Evolutionary conservation across 2,329 filamentous ascomycete genomes (phyloP).

Genomic region (Nectriaceae sp.): DNA sequence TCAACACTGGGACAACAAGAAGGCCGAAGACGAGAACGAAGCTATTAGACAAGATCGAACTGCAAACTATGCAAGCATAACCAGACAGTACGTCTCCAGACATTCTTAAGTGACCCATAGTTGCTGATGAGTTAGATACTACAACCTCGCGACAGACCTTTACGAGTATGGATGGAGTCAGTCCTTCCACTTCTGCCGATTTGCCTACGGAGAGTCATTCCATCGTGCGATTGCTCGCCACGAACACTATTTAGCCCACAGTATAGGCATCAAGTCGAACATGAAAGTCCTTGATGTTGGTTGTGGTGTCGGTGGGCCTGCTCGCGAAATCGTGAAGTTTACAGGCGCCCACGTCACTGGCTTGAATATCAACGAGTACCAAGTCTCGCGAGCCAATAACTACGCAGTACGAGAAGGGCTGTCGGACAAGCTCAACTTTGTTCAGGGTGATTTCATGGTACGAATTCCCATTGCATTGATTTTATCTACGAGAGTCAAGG

Average conservation of each 20-base stretch:
- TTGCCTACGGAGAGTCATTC: constrained; percentile 81
- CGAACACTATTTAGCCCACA: constrained; percentile 90
- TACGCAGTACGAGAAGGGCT: constrained; percentile 82
- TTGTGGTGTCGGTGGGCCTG: constrained; percentile 92
- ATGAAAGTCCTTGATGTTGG: constrained; percentile 94
- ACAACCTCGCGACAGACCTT: constrained; percentile 87
- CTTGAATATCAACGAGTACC: constrained; percentile 97
- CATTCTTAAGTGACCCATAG: neutral
- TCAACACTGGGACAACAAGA: constrained; percentile 88
- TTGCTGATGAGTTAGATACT: constrained; percentile 61
- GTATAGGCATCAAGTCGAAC: constrained; percentile 76
- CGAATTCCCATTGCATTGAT: constrained; percentile 11
- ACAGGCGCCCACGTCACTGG: constrained; percentile 82
- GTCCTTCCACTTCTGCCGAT: constrained; percentile 95
- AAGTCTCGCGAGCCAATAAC: constrained; percentile 81
- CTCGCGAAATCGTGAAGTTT: constrained; percentile 91
- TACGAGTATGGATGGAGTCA: constrained; percentile 95
- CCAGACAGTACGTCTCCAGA: constrained; percentile 68
- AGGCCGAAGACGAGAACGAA: constrained; percentile 72
- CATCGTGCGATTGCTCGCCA: constrained; percentile 87
- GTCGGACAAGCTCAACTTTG: constrained; percentile 73
- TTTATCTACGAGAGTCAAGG: neutral
- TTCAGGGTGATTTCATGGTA: constrained; percentile 93
- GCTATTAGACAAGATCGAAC: constrained; percentile 67
- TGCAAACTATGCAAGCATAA: constrained; percentile 84